These are phyloP conservation scores for Coemansia sp. DNA, from an alignment of 192 early-diverging fungal genomes.

Conservation along the genomic window DNA sequence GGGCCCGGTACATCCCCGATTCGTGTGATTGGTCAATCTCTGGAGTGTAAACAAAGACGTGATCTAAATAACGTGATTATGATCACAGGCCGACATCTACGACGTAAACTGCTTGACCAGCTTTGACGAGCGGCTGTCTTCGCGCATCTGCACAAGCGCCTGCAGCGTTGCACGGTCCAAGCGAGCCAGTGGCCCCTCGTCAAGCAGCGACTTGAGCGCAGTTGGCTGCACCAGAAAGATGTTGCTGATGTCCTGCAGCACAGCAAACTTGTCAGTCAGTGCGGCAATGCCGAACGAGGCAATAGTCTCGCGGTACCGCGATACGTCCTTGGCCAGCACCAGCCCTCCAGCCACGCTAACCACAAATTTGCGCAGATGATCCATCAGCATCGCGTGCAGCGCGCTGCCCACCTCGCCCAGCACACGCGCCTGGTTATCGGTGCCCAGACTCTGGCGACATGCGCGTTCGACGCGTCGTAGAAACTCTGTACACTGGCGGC, in stretches of 20 bases:
- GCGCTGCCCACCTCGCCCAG: slow-evolving; percentile 74
- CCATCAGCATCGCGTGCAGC: slow-evolving; percentile 83
- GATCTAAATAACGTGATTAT: not conserved
- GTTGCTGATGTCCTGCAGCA: slow-evolving; percentile 89
- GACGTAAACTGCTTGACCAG: slow-evolving; percentile 36
- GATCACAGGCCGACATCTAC: not conserved
- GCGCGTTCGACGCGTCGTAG: slow-evolving; percentile 61
- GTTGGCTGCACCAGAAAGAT: slow-evolving; percentile 91
- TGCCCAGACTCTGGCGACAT: slow-evolving; percentile 62
- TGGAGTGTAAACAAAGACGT: not conserved
- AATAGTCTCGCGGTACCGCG: slow-evolving; percentile 89
- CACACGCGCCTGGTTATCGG: slow-evolving; percentile 75
- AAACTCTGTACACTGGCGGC: slow-evolving; percentile 76
- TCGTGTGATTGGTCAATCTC: not conserved
- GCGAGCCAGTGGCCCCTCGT: slow-evolving; percentile 78
- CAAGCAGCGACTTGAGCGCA: slow-evolving; percentile 81
- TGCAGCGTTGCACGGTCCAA: slow-evolving; percentile 77
- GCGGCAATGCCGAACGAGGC: slow-evolving; percentile 66
- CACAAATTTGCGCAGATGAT: slow-evolving; percentile 86
- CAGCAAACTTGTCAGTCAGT: slow-evolving; percentile 82
- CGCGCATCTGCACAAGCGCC: slow-evolving; percentile 83
- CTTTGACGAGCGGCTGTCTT: slow-evolving; percentile 69
- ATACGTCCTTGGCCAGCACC: slow-evolving; percentile 87
- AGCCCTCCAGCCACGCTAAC: slow-evolving; percentile 86
- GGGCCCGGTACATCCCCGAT: not conserved